Base-by-base conservation (phyloP, 1,139 yeast species). In the Hyphopichia pseudoburtonii region DNA sequence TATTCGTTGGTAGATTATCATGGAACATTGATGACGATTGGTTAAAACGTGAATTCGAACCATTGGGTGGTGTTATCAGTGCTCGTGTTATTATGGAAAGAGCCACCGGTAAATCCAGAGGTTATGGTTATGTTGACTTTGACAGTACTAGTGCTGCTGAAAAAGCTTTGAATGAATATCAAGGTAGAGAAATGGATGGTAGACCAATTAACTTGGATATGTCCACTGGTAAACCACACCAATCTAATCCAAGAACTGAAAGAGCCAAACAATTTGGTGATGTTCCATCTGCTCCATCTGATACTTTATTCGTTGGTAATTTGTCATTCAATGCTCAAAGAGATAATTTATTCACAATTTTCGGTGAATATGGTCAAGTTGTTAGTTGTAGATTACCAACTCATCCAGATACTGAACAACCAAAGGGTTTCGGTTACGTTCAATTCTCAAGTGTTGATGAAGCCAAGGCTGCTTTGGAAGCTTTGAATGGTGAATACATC, bases 371-470 rank as follows among this genome's bases (percentile, higher is more conserved):
- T 66, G 97, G 97, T 62, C 76, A 74, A 48, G 86, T 92, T 45
- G 70, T 88, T 42, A 86, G 95, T 44, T 90, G 90, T 56, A 83
- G 98, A 75, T 74, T 92, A 54, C 98, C 98, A 66, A 90, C 97
- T 35, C 95, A 90, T 71, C 97, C 96, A 60, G 97, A 90, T 67
- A 89, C 97, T 50, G 95, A 89, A 65, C 97, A 90, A 72, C 95
- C 96, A 66, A 92, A 92, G 80, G 98, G 98, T 51, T 92, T 92
- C 72, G 98, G 97, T 51, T 92, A 92, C 69, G 96, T 92, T 43
- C 97, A 92, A 73, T 90, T 80, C 63, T 74, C 85, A 30, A 75
- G 83, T 39, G 73, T 86, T 48, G 97, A 90, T 36, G 96, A 88
- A 62, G 97, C 98, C 51, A 80, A 85, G 70, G 78, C 82, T 46